phyloP scores from a whole-genome alignment of 2,329 filamentous ascomycete genomes.

The Arachnomyces sp. region DNA sequence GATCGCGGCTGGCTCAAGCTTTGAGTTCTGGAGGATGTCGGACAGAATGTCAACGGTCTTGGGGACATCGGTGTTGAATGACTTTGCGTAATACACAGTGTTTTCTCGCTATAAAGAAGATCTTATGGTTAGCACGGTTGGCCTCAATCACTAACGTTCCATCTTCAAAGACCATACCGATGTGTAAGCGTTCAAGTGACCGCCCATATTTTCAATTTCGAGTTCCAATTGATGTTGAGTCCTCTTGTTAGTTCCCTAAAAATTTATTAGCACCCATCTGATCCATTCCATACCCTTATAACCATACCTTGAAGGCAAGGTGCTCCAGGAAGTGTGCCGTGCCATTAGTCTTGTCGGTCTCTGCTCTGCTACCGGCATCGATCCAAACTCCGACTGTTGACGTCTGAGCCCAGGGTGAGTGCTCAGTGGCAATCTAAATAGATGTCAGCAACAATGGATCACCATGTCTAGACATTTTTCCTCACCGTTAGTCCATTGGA shows the following conservation, averaged over 20 bases:
- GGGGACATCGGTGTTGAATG: constrained; percentile 95
- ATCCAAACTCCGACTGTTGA: constrained; percentile 99
- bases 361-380: constrained; percentile 93
- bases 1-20: constrained; percentile 85
- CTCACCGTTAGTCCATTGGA: constrained; percentile 91
- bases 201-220: constrained; percentile 99
- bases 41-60: constrained; percentile 96
- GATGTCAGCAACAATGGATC: constrained; percentile 23
- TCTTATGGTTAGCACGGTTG: constrained; percentile 19
- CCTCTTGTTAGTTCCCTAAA: constrained; percentile 77
- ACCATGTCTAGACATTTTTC: constrained; percentile 26
- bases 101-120: constrained; percentile 69
- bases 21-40: constrained; percentile 99
- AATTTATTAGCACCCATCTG: constrained; percentile 11
- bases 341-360: constrained; percentile 97
- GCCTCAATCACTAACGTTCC: constrained; percentile 6
- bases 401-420: constrained; percentile 96
- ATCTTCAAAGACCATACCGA: constrained; percentile 59
- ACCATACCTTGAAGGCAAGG: constrained; percentile 91
- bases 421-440: constrained; percentile 84
- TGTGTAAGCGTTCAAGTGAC: constrained; percentile 98
- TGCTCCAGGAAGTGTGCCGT: constrained; percentile 99
- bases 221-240: constrained; percentile 97
- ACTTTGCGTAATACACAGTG: constrained; percentile 99
- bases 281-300: background rate